A percentile compares a stretch with the other conserved stretches of the same genome.
These are phyloP conservation scores for Picea mariana DNA, from an alignment of 83 land plant genomes.

Conservation along the genomic window DNA sequence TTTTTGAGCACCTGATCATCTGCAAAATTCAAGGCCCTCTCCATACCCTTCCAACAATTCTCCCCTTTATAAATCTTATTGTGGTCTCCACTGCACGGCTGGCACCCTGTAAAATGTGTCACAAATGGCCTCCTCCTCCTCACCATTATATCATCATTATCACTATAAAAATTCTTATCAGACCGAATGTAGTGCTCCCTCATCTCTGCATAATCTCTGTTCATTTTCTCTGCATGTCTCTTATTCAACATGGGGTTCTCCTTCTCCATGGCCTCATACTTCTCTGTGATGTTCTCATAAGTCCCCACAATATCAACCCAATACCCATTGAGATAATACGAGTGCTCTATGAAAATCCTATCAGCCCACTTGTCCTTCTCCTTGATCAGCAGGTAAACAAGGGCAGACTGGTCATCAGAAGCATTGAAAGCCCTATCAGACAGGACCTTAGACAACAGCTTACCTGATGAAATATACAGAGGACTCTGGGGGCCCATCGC, in stretches of 20 bases:
- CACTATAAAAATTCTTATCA: constrained; percentile 22
- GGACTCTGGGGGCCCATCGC: constrained; percentile 70
- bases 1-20: constrained; percentile 77
- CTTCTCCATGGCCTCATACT: constrained; percentile 42
- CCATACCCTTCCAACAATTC: constrained; percentile 63
- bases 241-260: constrained; percentile 35
- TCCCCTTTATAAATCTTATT: constrained; percentile 62
- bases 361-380: constrained; percentile 59
- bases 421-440: constrained; percentile 54
- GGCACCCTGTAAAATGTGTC: constrained; percentile 93
- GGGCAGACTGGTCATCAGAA: constrained; percentile 78
- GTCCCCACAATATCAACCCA: constrained; percentile 60
- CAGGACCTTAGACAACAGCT: constrained; percentile 29
- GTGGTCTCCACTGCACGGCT: constrained; percentile 80
- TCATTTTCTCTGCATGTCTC: constrained; percentile 63
- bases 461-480: constrained; percentile 52
- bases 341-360: constrained; percentile 60
- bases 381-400: constrained; percentile 60
- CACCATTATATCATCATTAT: neutral
- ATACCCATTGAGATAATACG: constrained; percentile 65
- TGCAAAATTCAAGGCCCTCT: constrained; percentile 66
- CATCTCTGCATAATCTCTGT: constrained; percentile 19
- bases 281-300: constrained; percentile 44
- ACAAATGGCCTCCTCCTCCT: constrained; percentile 69
- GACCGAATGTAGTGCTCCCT: constrained; percentile 31